phyloP scores from a whole-genome alignment of 2,329 filamentous ascomycete genomes.

The Stachybotrys elegans region DNA sequence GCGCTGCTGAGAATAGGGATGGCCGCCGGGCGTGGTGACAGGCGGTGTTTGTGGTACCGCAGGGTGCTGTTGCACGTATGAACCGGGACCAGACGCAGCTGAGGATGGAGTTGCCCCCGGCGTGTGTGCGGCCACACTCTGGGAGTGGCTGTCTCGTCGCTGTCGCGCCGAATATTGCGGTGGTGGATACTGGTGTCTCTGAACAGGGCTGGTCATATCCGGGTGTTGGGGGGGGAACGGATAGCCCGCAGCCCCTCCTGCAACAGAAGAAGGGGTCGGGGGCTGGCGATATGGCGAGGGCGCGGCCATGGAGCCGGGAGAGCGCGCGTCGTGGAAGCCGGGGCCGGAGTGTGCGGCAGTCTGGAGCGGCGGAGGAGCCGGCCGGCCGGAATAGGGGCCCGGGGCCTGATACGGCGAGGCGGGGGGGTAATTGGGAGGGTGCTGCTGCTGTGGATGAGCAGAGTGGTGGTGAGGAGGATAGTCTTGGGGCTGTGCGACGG shows the following conservation, averaged over 20 bases:
- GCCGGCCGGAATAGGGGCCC: conserved; percentile 37
- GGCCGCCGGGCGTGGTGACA: conserved; percentile 35
- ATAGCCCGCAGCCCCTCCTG: conserved; percentile 39
- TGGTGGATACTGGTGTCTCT: conserved; percentile 48
- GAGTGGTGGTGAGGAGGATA: conserved; percentile 27
- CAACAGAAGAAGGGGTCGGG: conserved; percentile 33
- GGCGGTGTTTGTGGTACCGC: conserved; percentile 45
- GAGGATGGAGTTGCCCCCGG: conserved; percentile 21
- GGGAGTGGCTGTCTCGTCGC: conserved; percentile 41
- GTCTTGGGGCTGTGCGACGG: conserved; percentile 40
- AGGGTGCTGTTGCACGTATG: conserved; percentile 34
- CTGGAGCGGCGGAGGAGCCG: conserved; percentile 41
- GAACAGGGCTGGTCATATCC: conserved; percentile 43
- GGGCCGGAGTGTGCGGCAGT: conserved; percentile 35
- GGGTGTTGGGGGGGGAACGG: conserved; percentile 43
- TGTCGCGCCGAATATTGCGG: conserved; percentile 35
- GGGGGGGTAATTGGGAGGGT: conserved; percentile 24
- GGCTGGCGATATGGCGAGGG: conserved; percentile 44
- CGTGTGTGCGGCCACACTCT: conserved; percentile 21
- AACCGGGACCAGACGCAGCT: conserved; percentile 27
- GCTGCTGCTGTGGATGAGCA: conserved; percentile 18
- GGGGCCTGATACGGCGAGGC: conserved; percentile 25
- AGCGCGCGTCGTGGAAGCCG: conserved; percentile 48
- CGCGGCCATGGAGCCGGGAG: conserved; percentile 40
- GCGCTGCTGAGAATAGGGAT: conserved; percentile 39